Evolutionary conservation across 2,329 filamentous ascomycete genomes (phyloP).

Genomic region (Trichoderma asperellum): DNA sequence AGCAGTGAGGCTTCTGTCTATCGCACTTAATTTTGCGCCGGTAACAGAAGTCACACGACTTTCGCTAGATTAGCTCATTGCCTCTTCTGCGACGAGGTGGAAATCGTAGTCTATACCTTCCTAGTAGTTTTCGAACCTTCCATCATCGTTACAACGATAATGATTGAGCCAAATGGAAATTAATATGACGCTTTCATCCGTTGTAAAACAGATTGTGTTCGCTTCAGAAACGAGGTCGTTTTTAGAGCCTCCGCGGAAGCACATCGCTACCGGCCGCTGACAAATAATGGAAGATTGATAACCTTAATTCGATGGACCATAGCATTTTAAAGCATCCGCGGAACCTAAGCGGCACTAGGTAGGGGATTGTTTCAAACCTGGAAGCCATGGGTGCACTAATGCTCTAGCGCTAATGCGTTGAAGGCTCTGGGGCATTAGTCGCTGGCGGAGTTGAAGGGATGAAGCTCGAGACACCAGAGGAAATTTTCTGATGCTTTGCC

Average conservation of each 20-base stretch:
- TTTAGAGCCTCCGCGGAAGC: neutral
- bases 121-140: neutral
- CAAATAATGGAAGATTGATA: neutral
- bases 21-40: neutral
- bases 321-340: neutral
- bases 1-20: neutral
- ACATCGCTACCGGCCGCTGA: neutral
- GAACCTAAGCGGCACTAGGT: neutral
- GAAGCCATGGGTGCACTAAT: neutral
- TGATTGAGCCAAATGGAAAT: neutral
- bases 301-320: neutral
- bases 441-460: neutral
- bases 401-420: neutral
- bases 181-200: neutral
- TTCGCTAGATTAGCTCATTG: neutral
- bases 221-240: neutral
- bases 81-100: neutral
- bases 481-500: neutral
- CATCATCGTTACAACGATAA: neutral
- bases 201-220: neutral
- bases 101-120: neutral
- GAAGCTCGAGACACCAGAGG: neutral
- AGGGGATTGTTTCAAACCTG: neutral
- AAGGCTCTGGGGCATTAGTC: neutral
- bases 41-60: neutral